phyloP scores from a whole-genome alignment of 1,284 basidiomycete genomes.

The Ustilago crameri region DNA sequence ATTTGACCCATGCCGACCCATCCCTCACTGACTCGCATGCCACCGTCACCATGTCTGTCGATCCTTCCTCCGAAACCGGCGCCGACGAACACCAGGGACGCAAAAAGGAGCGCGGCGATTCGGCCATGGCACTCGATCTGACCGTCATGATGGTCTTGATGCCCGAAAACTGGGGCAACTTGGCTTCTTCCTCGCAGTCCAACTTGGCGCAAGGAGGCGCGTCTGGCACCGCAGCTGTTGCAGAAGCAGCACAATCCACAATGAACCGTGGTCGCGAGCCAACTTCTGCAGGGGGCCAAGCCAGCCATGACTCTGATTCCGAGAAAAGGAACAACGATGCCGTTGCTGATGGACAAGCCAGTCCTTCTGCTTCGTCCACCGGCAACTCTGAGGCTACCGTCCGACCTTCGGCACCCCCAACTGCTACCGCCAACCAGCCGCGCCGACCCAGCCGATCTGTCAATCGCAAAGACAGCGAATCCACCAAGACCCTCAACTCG shows the following conservation, averaged over 20 bases:
- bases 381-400: constrained; percentile 47
- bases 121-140: constrained; percentile 58
- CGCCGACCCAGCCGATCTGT: constrained; percentile 29
- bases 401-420: constrained; percentile 24
- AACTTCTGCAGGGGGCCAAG: constrained; percentile 8
- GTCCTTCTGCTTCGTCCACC: constrained; percentile 37
- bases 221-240: constrained; percentile 47
- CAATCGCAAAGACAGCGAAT: constrained; percentile 38
- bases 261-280: constrained; percentile 41
- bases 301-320: constrained; percentile 10
- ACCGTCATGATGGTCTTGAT: constrained; percentile 57
- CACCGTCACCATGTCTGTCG: constrained; percentile 14
- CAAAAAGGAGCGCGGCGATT: constrained; percentile 38
- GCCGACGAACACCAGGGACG: constrained; percentile 1
- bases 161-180: constrained; percentile 41
- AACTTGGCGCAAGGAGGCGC: constrained; percentile 6
- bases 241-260: constrained; percentile 49
- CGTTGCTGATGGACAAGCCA: constrained; percentile 27
- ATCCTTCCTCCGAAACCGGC: constrained; percentile 4
- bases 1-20: neutral
- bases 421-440: constrained; percentile 33
- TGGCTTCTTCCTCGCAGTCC: constrained; percentile 13
- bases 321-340: constrained; percentile 6
- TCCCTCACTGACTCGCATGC: constrained; percentile 9
- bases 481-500: constrained; percentile 57